Conservation (phyloP, 768 basidiomycete genomes). For the Lactifluus pinguis region DNA sequence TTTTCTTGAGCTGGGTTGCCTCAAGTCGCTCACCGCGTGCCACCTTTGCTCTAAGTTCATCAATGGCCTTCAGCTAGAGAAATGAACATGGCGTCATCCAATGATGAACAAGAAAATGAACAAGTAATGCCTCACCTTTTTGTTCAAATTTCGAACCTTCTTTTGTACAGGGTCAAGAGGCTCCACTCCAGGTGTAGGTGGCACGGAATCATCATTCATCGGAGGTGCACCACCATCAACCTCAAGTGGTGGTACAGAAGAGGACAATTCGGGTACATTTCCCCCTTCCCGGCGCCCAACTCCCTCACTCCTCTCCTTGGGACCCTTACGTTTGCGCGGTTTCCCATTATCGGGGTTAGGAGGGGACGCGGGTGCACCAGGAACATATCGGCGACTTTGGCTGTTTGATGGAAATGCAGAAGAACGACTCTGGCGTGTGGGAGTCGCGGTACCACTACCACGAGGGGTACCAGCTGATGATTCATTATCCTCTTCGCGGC, state of each 20-base stretch:
- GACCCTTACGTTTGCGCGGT: slow-evolving; percentile 47
- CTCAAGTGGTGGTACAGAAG: slow-evolving; percentile 30
- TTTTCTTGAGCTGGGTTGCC: slow-evolving; percentile 92
- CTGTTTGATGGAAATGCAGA: slow-evolving; percentile 28
- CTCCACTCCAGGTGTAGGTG: slow-evolving; percentile 48
- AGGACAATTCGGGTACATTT: slow-evolving; percentile 18
- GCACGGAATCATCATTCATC: slow-evolving; percentile 29
- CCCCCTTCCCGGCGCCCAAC: slow-evolving; percentile 23
- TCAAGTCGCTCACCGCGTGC: slow-evolving; percentile 87
- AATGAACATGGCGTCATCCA: slow-evolving; percentile 9
- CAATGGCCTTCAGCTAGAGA: slow-evolving; percentile 92
- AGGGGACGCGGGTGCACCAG: slow-evolving; percentile 53
- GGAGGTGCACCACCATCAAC: slow-evolving; percentile 20
- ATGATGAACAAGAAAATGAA: background rate
- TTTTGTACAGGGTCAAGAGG: slow-evolving; percentile 76
- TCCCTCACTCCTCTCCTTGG: slow-evolving; percentile 34
- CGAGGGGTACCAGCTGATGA: slow-evolving; percentile 29
- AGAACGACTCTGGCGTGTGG: slow-evolving; percentile 52
- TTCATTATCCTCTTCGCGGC: slow-evolving; percentile 86
- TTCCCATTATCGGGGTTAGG: slow-evolving; percentile 39
- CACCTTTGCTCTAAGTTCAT: slow-evolving; percentile 90
- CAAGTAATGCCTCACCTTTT: slow-evolving; percentile 58
- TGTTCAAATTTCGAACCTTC: slow-evolving; percentile 89
- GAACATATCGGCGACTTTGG: slow-evolving; percentile 51
- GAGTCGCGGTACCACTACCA: slow-evolving; percentile 48